Percentiles rank a stretch among this genome's conserved stretches.
Conservation (phyloP, 164 flowering plant species). For the Echeveria elegans region DNA sequence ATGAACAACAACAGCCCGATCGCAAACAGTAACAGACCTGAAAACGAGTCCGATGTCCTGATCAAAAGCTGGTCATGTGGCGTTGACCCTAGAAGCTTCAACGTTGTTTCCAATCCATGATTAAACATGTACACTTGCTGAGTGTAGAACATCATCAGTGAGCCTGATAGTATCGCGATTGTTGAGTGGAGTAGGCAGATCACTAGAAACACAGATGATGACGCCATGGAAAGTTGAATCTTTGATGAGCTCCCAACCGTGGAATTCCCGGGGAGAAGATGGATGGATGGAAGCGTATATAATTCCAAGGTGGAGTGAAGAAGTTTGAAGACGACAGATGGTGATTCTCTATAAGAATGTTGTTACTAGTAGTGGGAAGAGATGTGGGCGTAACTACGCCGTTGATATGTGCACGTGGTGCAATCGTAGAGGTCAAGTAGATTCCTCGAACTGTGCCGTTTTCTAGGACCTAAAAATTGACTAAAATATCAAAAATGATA, state of each 20-base stretch:
- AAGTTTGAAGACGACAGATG: no score
- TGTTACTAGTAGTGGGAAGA: not conserved
- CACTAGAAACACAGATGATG: slow-evolving; percentile 21
- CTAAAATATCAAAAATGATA: not conserved
- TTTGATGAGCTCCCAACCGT: no score
- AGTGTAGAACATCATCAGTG: slow-evolving; percentile 37
- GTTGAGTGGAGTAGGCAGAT: slow-evolving; percentile 40
- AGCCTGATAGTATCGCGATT: slow-evolving; percentile 30
- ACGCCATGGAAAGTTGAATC: not conserved
- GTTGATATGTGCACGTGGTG: not conserved
- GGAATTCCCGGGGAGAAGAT: no score
- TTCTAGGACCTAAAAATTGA: not conserved
- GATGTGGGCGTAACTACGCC: not conserved
- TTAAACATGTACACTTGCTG: slow-evolving; percentile 35
- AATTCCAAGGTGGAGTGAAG: not conserved
- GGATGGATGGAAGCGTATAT: not conserved
- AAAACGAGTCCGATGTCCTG: slow-evolving; percentile 53
- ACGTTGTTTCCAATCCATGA: slow-evolving; percentile 39
- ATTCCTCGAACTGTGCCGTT: not conserved
- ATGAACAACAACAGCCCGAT: slow-evolving; percentile 56
- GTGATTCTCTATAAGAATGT: not conserved
- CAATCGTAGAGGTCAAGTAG: not conserved
- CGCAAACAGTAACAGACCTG: slow-evolving; percentile 37
- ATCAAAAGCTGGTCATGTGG: slow-evolving; percentile 68
- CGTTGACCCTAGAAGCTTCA: slow-evolving; percentile 51